These are phyloP conservation scores for Nephelium lappaceum DNA, from an alignment of 345 rosid species.

Conservation along the genomic window DNA sequence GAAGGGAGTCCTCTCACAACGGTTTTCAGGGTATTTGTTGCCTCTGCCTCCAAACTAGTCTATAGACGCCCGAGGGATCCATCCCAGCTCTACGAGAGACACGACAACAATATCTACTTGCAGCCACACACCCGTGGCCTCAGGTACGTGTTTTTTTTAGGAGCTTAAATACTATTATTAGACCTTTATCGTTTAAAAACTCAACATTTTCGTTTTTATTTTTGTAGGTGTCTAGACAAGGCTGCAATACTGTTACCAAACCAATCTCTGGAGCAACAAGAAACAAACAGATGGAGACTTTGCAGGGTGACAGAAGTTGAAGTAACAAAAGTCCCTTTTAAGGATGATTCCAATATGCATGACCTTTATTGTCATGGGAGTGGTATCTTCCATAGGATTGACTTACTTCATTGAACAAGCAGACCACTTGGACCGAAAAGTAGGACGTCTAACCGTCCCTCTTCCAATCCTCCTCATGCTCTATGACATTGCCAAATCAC, in stretches of 20 bases:
- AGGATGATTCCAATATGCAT: constrained; percentile 31
- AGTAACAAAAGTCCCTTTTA: constrained; percentile 35
- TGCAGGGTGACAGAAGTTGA: constrained; percentile 49
- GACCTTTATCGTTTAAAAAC: not conserved
- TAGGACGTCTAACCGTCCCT: constrained; percentile 34
- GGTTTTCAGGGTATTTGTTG: constrained; percentile 35
- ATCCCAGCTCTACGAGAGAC: constrained; percentile 28
- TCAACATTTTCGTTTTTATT: not conserved
- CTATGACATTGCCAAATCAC: constrained; percentile 18
- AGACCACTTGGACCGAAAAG: constrained; percentile 31
- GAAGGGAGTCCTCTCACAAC: constrained; percentile 38
- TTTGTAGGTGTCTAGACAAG: constrained; percentile 36
- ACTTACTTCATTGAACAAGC: constrained; percentile 47
- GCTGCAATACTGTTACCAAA: constrained; percentile 40
- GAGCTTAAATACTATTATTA: not conserved
- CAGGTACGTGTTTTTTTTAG: constrained; percentile 19
- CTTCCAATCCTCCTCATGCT: constrained; percentile 38
- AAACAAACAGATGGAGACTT: constrained; percentile 42
- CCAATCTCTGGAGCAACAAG: constrained; percentile 30
- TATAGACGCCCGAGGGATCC: constrained; percentile 11
- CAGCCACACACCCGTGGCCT: constrained; percentile 28
- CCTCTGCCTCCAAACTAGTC: constrained; percentile 35
- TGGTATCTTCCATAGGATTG: constrained; percentile 37
- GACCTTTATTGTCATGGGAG: constrained; percentile 36
- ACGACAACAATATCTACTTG: constrained; percentile 7